These are phyloP conservation scores for Candida ascalaphidarum DNA, from an alignment of 805 yeast genomes.

Conservation along the genomic window DNA sequence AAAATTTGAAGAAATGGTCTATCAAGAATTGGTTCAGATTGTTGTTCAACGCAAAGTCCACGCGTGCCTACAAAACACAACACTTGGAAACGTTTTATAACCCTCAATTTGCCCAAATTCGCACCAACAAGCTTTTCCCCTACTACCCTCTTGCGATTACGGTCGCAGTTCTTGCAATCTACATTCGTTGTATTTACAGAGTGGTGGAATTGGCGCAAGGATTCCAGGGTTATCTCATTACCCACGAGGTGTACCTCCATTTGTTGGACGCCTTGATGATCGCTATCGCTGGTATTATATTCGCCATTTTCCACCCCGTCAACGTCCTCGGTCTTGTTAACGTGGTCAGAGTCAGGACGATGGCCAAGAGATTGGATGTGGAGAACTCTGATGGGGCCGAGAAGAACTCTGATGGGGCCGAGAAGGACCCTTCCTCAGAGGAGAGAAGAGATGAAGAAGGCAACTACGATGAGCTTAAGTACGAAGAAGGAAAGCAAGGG, in stretches of 20 bases:
- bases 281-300: constrained; percentile 24
- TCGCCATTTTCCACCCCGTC: constrained; percentile 32
- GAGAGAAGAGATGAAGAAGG: too few species aligned
- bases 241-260: constrained; percentile 29
- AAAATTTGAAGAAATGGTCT: constrained; percentile 11
- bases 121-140: constrained; percentile 16
- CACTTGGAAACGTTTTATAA: constrained; percentile 23
- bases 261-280: constrained; percentile 31
- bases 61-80: constrained; percentile 10
- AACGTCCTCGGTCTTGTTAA: constrained; percentile 22
- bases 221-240: constrained; percentile 25
- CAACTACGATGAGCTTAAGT: too few species aligned
- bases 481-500: too few species aligned
- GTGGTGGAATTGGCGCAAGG: constrained; percentile 34
- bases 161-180: constrained; percentile 20
- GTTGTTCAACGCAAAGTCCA: constrained; percentile 16
- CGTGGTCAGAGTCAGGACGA: constrained; percentile 16
- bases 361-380: constrained; percentile 11
- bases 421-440: too few species aligned
- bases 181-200: constrained; percentile 29
- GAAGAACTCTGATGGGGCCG: too few species aligned
- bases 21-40: constrained; percentile 18
- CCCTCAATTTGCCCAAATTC: constrained; percentile 13
- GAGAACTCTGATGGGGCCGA: too few species aligned
- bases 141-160: constrained; percentile 28